A percentile compares a stretch with the other conserved stretches of the same genome.
Evolutionary conservation across 805 yeast genomes (phyloP).

Genomic region (Tetrapisispora fleetii): DNA sequence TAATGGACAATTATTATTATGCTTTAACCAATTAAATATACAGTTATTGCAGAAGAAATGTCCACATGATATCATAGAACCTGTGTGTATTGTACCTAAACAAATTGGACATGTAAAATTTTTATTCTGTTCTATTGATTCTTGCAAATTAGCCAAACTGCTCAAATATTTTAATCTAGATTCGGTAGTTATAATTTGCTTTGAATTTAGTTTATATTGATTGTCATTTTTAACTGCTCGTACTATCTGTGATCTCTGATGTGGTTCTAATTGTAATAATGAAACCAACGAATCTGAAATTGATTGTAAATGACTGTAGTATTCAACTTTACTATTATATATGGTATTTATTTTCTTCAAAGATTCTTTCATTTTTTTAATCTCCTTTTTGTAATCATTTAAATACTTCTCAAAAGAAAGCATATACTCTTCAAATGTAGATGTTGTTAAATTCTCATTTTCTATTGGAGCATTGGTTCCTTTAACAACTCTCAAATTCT

Average conservation of each 20-base stretch:
- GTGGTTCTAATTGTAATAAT: constrained; percentile 27
- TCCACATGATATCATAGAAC: constrained; percentile 83
- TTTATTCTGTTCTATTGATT: constrained; percentile 24
- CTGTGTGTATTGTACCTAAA: constrained; percentile 55
- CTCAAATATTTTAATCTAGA: constrained; percentile 42
- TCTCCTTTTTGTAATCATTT: constrained; percentile 16
- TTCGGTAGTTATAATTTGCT: constrained; percentile 23
- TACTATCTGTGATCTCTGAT: constrained; percentile 10
- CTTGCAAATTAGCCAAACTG: constrained; percentile 29
- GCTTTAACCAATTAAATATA: constrained; percentile 59
- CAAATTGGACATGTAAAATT: constrained; percentile 64
- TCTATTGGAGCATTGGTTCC: constrained; percentile 4
- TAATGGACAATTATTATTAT: constrained; percentile 60
- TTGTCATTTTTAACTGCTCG: constrained; percentile 16
- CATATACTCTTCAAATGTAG: constrained; percentile 21
- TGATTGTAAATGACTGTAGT: constrained; percentile 75
- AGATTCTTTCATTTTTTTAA: constrained; percentile 30
- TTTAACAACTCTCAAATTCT: constrained; percentile 20
- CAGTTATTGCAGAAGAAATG: constrained; percentile 85
- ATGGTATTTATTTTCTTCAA: constrained; percentile 48
- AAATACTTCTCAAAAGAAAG: constrained; percentile 16
- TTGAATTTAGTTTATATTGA: constrained; percentile 15
- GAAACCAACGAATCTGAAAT: constrained; percentile 73
- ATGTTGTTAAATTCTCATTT: constrained; percentile 3
- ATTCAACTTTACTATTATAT: constrained; percentile 72